Evolutionary conservation across 1,139 yeast species (phyloP).

Genomic region (Pichia sp.): DNA sequence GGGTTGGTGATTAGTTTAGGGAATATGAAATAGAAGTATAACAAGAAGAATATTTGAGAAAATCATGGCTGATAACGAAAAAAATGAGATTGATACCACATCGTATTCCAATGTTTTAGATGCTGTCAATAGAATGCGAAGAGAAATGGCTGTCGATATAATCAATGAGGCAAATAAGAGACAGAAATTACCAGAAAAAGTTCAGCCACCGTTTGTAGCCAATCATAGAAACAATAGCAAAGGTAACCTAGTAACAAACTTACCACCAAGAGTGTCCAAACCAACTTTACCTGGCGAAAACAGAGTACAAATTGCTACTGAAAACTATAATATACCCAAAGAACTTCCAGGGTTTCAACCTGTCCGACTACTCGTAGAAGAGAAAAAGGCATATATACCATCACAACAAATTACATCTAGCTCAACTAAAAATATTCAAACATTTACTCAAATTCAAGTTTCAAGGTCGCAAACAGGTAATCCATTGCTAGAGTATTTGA

Average conservation of each 20-base stretch:
- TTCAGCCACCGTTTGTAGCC: conserved; percentile 2
- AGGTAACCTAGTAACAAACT: background rate
- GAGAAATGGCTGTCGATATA: conserved; percentile 12
- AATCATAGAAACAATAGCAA: background rate
- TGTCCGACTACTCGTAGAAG: background rate
- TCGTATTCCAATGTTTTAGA: conserved; percentile 61
- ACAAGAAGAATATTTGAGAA: no score
- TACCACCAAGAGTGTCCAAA: conserved; percentile 4
- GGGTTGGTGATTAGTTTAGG: no score
- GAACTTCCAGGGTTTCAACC: background rate
- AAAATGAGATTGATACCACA: conserved; percentile 37
- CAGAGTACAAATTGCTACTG: background rate
- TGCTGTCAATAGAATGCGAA: conserved; percentile 47
- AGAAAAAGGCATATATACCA: background rate
- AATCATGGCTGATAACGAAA: background rate
- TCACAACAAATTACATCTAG: background rate
- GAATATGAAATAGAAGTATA: background rate
- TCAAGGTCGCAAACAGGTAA: conserved; percentile 54
- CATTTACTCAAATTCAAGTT: conserved; percentile 33
- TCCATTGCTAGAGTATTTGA: conserved; percentile 45
- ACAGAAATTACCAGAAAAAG: conserved; percentile 4
- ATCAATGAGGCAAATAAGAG: background rate
- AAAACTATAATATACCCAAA: background rate
- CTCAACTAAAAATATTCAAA: conserved; percentile 14
- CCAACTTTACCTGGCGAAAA: background rate